These are phyloP conservation scores for Zarea fungicola DNA, from an alignment of 2,329 filamentous ascomycete species.

Conservation along the genomic window DNA sequence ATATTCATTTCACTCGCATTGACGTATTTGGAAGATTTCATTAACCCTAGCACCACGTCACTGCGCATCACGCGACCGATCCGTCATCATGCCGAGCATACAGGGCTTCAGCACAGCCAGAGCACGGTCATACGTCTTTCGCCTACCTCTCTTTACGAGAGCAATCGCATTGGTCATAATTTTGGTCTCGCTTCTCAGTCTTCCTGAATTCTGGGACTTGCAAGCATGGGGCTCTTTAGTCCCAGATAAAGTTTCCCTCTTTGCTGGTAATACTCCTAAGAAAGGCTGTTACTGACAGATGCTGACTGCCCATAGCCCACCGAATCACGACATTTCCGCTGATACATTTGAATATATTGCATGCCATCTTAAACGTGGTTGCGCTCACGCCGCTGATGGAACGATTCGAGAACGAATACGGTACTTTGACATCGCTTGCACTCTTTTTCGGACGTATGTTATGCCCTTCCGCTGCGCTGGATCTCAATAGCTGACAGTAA, in stretches of 20 bases:
- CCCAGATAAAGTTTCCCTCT: constrained; percentile 67
- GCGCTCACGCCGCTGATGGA: constrained; percentile 85
- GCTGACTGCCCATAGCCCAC: constrained; percentile 58
- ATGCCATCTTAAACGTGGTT: constrained; percentile 72
- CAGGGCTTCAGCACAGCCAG: constrained; percentile 61
- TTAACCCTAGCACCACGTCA: too few relatives aligned
- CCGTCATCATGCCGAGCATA: constrained; percentile 30
- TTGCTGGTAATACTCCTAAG: constrained; percentile 56
- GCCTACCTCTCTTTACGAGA: constrained; percentile 85
- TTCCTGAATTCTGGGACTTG: constrained; percentile 68
- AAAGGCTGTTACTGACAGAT: too few relatives aligned
- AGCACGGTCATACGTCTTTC: constrained; percentile 73
- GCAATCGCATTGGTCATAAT: constrained; percentile 61
- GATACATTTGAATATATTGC: constrained; percentile 76
- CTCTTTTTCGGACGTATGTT: constrained; percentile 89
- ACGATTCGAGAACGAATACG: constrained; percentile 87
- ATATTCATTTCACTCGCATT: neutral
- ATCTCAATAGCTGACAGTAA: constrained; percentile 3
- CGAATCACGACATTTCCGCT: constrained; percentile 89
- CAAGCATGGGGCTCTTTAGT: constrained; percentile 73
- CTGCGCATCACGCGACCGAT: constrained; percentile 15
- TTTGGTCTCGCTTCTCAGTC: constrained; percentile 55
- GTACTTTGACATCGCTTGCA: constrained; percentile 79
- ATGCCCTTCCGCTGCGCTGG: neutral
- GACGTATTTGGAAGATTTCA: too few relatives aligned